Conservation (phyloP, 495 filamentous ascomycete genomes). For the Aspergillus ellipticus region DNA sequence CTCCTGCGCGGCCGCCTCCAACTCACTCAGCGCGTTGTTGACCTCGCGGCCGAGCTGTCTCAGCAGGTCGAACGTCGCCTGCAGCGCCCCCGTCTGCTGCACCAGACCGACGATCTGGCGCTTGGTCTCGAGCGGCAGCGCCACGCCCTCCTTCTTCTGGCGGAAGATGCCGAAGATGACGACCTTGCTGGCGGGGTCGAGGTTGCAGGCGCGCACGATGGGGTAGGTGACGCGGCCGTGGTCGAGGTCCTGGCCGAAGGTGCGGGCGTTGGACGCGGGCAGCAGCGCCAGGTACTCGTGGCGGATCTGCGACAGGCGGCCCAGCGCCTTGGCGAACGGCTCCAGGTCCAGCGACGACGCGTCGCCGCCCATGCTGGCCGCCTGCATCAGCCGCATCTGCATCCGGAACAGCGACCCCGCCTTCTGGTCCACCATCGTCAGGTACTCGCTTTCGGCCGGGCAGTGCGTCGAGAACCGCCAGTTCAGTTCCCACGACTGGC, state of each 20-base stretch:
- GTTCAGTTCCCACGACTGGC: slow-evolving; percentile 29
- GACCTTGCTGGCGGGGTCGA: slow-evolving; percentile 6
- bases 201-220: slow-evolving; percentile 19
- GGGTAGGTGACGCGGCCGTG: slow-evolving; percentile 28
- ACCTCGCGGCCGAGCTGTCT: slow-evolving; percentile 10
- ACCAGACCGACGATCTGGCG: slow-evolving; percentile 14
- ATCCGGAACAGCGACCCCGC: slow-evolving; percentile 28
- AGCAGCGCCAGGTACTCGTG: slow-evolving; percentile 33
- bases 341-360: slow-evolving; percentile 16
- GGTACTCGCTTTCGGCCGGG: slow-evolving; percentile 24
- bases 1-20: slow-evolving; percentile 10
- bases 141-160: slow-evolving; percentile 2
- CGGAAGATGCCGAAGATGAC: slow-evolving; percentile 46
- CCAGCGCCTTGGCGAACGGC: slow-evolving; percentile 17
- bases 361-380: slow-evolving; percentile 14
- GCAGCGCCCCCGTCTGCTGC: slow-evolving; percentile 9
- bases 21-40: background rate
- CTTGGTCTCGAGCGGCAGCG: slow-evolving; percentile 11
- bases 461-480: slow-evolving; percentile 19
- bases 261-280: slow-evolving; percentile 4
- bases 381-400: slow-evolving; percentile 22
- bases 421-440: slow-evolving; percentile 28
- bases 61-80: slow-evolving; percentile 12
- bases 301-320: slow-evolving; percentile 31
- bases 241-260: slow-evolving; percentile 31